Conservation (phyloP, 1,139 yeast species). For the Pichia sp. region DNA sequence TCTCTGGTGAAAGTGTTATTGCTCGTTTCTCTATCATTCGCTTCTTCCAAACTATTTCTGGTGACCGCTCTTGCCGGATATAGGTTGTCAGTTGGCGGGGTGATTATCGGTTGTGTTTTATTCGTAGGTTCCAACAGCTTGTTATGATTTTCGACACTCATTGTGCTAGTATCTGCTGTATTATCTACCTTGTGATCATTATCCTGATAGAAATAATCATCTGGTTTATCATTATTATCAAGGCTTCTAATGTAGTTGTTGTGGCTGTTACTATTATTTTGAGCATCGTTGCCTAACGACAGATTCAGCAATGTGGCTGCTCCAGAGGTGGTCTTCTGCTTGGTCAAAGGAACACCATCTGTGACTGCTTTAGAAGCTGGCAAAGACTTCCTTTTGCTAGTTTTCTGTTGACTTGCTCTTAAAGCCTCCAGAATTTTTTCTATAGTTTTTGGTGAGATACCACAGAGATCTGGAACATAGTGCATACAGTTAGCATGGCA, state of each 20-base stretch:
- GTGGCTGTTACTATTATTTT: neutral
- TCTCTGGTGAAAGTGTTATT: neutral
- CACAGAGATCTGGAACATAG: conserved; percentile 95
- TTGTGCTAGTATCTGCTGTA: neutral
- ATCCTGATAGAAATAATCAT: neutral
- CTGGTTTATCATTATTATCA: neutral
- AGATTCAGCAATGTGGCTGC: conserved; percentile 1
- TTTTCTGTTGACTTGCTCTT: conserved; percentile 62
- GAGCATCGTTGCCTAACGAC: neutral
- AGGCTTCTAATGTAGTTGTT: neutral
- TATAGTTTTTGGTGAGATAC: conserved; percentile 97
- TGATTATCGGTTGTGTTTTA: neutral
- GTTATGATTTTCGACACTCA: neutral
- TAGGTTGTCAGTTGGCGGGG: conserved; percentile 4
- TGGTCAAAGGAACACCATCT: conserved; percentile 1
- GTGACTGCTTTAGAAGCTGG: neutral
- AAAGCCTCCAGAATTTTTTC: conserved; percentile 82
- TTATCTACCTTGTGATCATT: neutral
- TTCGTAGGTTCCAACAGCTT: neutral
- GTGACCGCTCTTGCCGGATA: conserved; percentile 15
- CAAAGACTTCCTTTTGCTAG: conserved; percentile 6
- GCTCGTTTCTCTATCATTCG: neutral
- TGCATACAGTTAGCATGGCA: conserved; percentile 92
- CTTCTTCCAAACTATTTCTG: conserved; percentile 8
- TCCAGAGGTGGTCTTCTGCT: conserved; percentile 1